Base-by-base conservation (phyloP, 306 rosid species). In the Lagenaria siceraria region DNA sequence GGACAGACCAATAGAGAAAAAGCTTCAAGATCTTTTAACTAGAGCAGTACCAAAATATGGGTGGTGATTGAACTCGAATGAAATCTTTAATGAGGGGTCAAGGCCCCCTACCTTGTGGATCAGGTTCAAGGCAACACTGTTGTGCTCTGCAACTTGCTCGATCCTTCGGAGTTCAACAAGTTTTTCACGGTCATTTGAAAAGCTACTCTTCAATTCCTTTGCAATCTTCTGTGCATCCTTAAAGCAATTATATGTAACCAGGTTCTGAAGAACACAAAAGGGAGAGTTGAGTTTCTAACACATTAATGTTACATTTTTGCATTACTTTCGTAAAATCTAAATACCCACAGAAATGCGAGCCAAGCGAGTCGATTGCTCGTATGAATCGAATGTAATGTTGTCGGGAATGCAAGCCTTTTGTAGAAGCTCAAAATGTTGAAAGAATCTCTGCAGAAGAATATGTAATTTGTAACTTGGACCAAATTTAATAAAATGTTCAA, bases 141-240 rank as follows among this genome's bases (percentile, higher is more conserved):
- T 95, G 89, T 93, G 97, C 81, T 92, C 97, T 1, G 98, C 98
- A 22, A 95, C 98, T 78, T 86, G 97, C 83, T 95, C 98, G 51
- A 95, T 55, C 80, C 88, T 84, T 71, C 93, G 81, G 19, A 95
- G 89, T 82, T 95, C 98, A 0, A 90, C 88, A 87, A 85, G 83
- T 64, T 81, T 92, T 51, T 95, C 96, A 0, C 91, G 92, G 61
- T 95, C 93, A 19, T 86, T 84, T 33, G 91, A 79, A 58, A 92
- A 95, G 68, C 96, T 88, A 78, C 89, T 75, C 82, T 85, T 92
- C 36, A 81, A 84, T 81, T 95, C 97, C 86, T 92, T 95, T 7
- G 89, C 96, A n/a, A 92, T 87, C 78, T 83, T 89, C 68, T 88
- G 98, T 64, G 98, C 96, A 71, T 92, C 97, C 88, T 95, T 92